These are phyloP conservation scores for Fusarium sp. DNA, from an alignment of 2,329 filamentous ascomycete genomes.

Conservation along the genomic window DNA sequence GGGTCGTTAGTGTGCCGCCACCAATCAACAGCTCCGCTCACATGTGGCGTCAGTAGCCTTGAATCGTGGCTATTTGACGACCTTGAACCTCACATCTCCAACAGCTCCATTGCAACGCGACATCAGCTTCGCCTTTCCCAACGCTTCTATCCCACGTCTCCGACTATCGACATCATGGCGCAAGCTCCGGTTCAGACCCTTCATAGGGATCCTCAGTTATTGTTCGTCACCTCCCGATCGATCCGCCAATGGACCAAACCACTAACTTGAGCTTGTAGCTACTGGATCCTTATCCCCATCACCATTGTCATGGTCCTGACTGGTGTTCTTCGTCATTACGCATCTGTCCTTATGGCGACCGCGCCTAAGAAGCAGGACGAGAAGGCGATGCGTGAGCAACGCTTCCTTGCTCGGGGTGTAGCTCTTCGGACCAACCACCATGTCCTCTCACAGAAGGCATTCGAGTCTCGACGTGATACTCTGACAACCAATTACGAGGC, in stretches of 20 bases:
- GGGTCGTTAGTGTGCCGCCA: conserved; percentile 7
- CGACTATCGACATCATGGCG: conserved; percentile 70
- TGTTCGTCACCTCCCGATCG: conserved; percentile 69
- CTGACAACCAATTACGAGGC: conserved; percentile 85
- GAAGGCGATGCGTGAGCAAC: conserved; percentile 84
- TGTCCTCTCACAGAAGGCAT: conserved; percentile 80
- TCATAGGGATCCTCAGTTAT: conserved; percentile 96
- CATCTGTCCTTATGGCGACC: conserved; percentile 87
- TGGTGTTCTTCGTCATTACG: conserved; percentile 95
- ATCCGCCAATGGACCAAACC: not conserved
- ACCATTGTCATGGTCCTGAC: conserved; percentile 98
- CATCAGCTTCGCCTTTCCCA: conserved; percentile 15
- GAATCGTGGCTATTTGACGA: conserved; percentile 40
- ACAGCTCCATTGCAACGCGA: conserved; percentile 30
- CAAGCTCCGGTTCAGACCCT: conserved; percentile 92
- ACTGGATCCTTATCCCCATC: conserved; percentile 99
- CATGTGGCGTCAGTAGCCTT: conserved; percentile 29
- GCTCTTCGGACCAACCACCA: conserved; percentile 86
- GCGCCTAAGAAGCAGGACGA: conserved; percentile 85
- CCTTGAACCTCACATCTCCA: conserved; percentile 32
- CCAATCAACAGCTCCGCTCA: conserved; percentile 16
- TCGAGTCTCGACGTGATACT: conserved; percentile 82
- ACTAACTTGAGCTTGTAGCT: conserved; percentile 67
- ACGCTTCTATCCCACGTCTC: conserved; percentile 18
- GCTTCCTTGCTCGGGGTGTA: conserved; percentile 84